Base-by-base conservation (phyloP, 768 basidiomycete species). In the Trametes elegans region DNA sequence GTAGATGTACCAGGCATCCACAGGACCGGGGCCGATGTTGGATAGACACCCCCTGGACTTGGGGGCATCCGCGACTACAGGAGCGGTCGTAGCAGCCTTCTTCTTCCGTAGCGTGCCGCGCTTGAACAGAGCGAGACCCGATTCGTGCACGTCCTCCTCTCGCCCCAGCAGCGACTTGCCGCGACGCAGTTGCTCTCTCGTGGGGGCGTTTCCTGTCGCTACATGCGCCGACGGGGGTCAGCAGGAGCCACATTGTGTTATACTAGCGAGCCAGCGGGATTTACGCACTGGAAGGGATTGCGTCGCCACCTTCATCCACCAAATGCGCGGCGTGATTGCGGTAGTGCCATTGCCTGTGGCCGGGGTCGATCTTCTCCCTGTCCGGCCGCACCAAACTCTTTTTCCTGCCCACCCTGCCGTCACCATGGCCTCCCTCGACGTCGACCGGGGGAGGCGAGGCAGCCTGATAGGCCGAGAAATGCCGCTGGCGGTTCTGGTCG, bases 1-100 rank as follows among this genome's bases (percentile, higher is more conserved):
- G 71, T 94, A 99, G 56, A 89, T 83, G 86, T 97, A 96, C 94
- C 94, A 98, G 23, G 85, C 83, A 45, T 93, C 88, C 61, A 93
- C 87, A 13, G 96, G 96, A 11, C 95, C 93, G 35, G 93, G 93
- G 0, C 79, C 82, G 55, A 85, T 84, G 55, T 86, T 84, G 45
- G 83, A 84, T 64, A 90, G 81, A 55, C 85, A 89, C 16, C 77
- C 69, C 74, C 62, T 62, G 72, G 66, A 76, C 67, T 58, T 70
- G 57, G 57, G 41, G 70, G 16, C 71, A 55, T 47, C 75, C 64
- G 45, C n/a, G n/a, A n/a, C 61, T 39, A 72, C 65, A 16, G 75
- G 63, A 18, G 78, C 50, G 28, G 81, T 63, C 21, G 81, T 65
- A 60, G 76, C 73, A 18, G 74, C 72, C 35, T 80, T 80, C 69